phyloP scores from a whole-genome alignment of 2,329 filamentous ascomycete species.

The Plectosphaerella sp. region DNA sequence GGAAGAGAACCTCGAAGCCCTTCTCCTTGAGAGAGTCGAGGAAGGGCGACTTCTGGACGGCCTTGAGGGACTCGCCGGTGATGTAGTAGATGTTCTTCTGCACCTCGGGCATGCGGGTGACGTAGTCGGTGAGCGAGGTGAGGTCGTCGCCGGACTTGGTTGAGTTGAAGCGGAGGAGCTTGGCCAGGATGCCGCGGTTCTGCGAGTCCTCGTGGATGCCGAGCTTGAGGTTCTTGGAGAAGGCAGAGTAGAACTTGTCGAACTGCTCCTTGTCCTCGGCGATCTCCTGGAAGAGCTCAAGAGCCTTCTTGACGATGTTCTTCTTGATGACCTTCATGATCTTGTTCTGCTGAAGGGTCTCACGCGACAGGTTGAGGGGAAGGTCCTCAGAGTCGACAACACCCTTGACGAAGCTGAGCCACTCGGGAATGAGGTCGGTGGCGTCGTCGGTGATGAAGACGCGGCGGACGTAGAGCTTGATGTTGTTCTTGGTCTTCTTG shows the following conservation, averaged over 20 bases:
- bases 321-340: conserved; percentile 99
- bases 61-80: conserved; percentile 98
- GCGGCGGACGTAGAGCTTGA: conserved; percentile 99
- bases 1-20: conserved; percentile 99
- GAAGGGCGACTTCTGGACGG: conserved; percentile 97
- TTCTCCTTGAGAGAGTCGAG: conserved; percentile 97
- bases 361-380: conserved; percentile 98
- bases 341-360: conserved; percentile 99
- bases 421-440: conserved; percentile 98
- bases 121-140: conserved; percentile 94
- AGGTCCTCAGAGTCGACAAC: conserved; percentile 99
- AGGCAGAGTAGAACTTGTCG: conserved; percentile 99
- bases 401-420: conserved; percentile 99
- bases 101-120: conserved; percentile 99
- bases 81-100: conserved; percentile 99
- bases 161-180: conserved; percentile 97
- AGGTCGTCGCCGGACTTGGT: conserved; percentile 97
- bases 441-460: conserved; percentile 99
- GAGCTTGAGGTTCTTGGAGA: conserved; percentile 99
- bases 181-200: conserved; percentile 89
- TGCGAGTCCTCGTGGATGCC: conserved; percentile 99
- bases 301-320: conserved; percentile 99
- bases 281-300: conserved; percentile 99
- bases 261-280: conserved; percentile 99
- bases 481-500: conserved; percentile 99